Conservation (phyloP, 2,329 filamentous ascomycete species). For the Orbilia blumenaviensis region DNA sequence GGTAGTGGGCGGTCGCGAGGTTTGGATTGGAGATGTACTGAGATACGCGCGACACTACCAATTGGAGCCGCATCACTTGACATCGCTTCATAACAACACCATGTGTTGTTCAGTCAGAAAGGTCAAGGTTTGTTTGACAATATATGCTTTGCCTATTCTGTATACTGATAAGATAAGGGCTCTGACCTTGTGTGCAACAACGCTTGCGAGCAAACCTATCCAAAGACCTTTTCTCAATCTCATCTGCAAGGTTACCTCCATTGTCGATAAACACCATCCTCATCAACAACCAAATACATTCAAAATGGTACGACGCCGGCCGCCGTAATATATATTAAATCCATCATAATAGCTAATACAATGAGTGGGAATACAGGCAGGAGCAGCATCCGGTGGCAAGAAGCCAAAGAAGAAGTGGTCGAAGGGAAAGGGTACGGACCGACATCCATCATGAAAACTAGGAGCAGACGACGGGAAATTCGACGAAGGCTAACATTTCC, state of each 20-base stretch:
- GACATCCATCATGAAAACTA: slow-evolving; percentile 22
- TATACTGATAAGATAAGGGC: slow-evolving; percentile 51
- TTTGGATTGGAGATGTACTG: slow-evolving; percentile 1
- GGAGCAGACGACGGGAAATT: slow-evolving; percentile 60
- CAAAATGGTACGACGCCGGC: slow-evolving; percentile 52
- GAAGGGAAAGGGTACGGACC: slow-evolving; percentile 68
- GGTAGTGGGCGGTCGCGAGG: background rate
- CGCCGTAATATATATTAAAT: background rate
- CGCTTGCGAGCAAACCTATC: slow-evolving; percentile 5
- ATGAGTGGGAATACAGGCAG: slow-evolving; percentile 61
- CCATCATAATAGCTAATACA: slow-evolving; percentile 33
- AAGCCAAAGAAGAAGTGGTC: slow-evolving; percentile 86
- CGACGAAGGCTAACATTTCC: slow-evolving; percentile 64
- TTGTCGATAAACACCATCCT: slow-evolving; percentile 52
- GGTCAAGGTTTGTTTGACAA: slow-evolving; percentile 13
- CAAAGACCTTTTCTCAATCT: slow-evolving; percentile 26
- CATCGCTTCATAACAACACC: slow-evolving; percentile 14
- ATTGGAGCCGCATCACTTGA: slow-evolving; percentile 37
- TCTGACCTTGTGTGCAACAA: slow-evolving; percentile 39
- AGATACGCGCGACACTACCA: slow-evolving; percentile 21
- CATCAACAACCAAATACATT: slow-evolving; percentile 52
- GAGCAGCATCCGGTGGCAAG: slow-evolving; percentile 73
- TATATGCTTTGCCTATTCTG: background rate
- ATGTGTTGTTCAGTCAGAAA: background rate
- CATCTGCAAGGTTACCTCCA: slow-evolving; percentile 22